Conservation (phyloP, 108 stramenopile species). For the Seminavis robusta region DNA sequence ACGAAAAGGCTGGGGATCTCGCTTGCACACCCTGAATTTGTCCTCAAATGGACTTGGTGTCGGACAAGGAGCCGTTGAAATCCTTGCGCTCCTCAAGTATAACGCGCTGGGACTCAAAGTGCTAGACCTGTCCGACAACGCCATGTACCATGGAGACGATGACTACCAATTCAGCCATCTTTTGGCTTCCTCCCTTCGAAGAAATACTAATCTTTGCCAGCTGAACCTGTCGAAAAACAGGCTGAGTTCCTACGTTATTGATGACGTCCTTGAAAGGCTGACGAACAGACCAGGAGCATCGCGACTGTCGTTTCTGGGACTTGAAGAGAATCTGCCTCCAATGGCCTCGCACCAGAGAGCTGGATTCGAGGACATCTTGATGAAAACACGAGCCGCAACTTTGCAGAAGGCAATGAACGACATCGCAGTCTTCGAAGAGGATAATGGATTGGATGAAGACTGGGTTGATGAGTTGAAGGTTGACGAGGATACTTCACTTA, state of each 20-base stretch:
- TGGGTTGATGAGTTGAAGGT: no score
- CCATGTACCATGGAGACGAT: slow-evolving; percentile 16
- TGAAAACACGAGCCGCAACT: no score
- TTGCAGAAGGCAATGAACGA: no score
- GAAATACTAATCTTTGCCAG: slow-evolving; percentile 38
- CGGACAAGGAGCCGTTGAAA: slow-evolving; percentile 44
- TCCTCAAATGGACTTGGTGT: slow-evolving; percentile 41
- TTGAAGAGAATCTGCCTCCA: slow-evolving; percentile 48
- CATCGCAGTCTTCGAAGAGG: no score
- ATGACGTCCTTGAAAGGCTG: slow-evolving; percentile 27
- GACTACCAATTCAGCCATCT: slow-evolving; percentile 38
- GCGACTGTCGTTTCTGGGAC: slow-evolving; percentile 31
- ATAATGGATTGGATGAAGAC: no score
- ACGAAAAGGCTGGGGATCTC: slow-evolving; percentile 36
- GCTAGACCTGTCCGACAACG: slow-evolving; percentile 54
- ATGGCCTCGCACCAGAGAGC: slow-evolving; percentile 14
- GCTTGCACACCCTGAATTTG: slow-evolving; percentile 42
- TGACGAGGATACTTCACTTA: no score
- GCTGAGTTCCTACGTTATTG: slow-evolving; percentile 29
- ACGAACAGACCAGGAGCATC: slow-evolving; percentile 20
- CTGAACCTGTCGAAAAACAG: slow-evolving; percentile 57
- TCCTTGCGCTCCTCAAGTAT: slow-evolving; percentile 41
- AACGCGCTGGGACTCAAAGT: slow-evolving; percentile 42
- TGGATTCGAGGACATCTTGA: slow-evolving; percentile 9
- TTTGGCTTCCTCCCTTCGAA: slow-evolving; percentile 27